These are phyloP conservation scores for Septoria petroselini DNA, from an alignment of 2,329 filamentous ascomycete species.

Conservation along the genomic window DNA sequence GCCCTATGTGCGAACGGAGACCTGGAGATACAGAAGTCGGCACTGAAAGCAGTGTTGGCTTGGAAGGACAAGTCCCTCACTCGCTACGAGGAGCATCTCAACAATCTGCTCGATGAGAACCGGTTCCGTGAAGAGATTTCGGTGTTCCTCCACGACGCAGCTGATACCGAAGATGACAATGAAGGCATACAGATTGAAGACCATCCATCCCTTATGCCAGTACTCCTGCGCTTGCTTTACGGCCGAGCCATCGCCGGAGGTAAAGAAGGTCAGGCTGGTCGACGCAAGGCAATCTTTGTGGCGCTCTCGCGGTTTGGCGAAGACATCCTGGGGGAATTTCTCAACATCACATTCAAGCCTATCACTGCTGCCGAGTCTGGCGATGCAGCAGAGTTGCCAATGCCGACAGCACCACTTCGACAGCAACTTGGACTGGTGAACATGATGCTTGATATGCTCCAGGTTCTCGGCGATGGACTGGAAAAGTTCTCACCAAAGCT, in stretches of 20 bases:
- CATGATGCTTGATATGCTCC: conserved; percentile 83
- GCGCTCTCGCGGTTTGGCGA: conserved; percentile 74
- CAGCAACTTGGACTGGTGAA: conserved; percentile 90
- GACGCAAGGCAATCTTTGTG: conserved; percentile 69
- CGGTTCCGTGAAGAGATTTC: conserved; percentile 93
- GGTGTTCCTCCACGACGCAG: conserved; percentile 60
- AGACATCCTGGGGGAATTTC: conserved; percentile 72
- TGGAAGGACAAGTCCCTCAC: conserved; percentile 80
- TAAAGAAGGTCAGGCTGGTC: conserved; percentile 75
- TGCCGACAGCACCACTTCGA: conserved; percentile 43
- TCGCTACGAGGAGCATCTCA: conserved; percentile 78
- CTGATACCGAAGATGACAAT: conserved; percentile 51
- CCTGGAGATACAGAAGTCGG: conserved; percentile 78
- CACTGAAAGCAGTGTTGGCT: conserved; percentile 77
- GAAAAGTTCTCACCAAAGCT: conserved; percentile 65
- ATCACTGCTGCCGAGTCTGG: conserved; percentile 43
- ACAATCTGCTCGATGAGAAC: conserved; percentile 84
- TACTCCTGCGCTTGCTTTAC: conserved; percentile 83
- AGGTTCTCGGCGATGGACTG: conserved; percentile 74
- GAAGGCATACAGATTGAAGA: conserved; percentile 70
- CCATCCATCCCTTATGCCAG: conserved; percentile 70
- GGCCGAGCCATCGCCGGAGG: conserved; percentile 81
- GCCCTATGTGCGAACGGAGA: conserved; percentile 82
- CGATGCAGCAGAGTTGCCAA: background rate
- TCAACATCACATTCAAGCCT: conserved; percentile 62